Evolutionary conservation across 176 grass and related monocot species (phyloP), one percentile per base, ranked within the genome.

Genomic region (Avena atlantica): DNA sequence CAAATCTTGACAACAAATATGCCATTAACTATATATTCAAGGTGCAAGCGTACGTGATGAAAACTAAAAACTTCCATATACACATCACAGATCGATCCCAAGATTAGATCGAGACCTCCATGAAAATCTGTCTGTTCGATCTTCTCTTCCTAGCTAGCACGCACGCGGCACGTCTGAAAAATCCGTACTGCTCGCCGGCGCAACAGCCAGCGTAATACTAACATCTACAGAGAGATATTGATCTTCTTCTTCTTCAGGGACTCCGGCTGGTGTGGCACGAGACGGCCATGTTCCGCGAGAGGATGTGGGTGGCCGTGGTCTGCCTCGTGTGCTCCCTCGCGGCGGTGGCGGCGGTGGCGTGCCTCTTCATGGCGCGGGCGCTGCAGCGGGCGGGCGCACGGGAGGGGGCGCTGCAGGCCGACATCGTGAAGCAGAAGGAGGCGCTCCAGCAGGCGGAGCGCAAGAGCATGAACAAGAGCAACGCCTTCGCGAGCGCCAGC

Each of bases 381-480:
- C 7, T 80, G 50, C 59, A 59, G 86, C 42, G 70, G 16, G 60
- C 83, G 19, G 59, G 51, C 59, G 67, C 81, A 16, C 65, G 70
- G 15, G 78, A 92, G 58, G 78, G 84, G 15, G 9, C 61, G 45
- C 68, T 98, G n/a, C 65, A 84, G 40, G 95, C 84, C 12, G 82
- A 93, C 14, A 77, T 95, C 12, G 86, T 92, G 17, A 85, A 48
- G 56, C 88, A 87, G 82, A 93, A 93, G 78, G 93, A 93, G 81
- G 89, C 81, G 49, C 90, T 93, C 16, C 83, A 81, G 57, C 95
- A 95, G 60, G 93, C 91, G 27, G 96, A 98, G 81, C 88, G 88
- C 61, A 98, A 93, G 78, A 93, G 89, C 68, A 92, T 95, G 95
- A 98, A 98, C 77, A 98, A 98, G 81, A 98, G 88, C 82, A 88